These are phyloP conservation scores for Pseudopithomyces maydicus DNA, from an alignment of 2,329 filamentous ascomycete species.

Conservation along the genomic window DNA sequence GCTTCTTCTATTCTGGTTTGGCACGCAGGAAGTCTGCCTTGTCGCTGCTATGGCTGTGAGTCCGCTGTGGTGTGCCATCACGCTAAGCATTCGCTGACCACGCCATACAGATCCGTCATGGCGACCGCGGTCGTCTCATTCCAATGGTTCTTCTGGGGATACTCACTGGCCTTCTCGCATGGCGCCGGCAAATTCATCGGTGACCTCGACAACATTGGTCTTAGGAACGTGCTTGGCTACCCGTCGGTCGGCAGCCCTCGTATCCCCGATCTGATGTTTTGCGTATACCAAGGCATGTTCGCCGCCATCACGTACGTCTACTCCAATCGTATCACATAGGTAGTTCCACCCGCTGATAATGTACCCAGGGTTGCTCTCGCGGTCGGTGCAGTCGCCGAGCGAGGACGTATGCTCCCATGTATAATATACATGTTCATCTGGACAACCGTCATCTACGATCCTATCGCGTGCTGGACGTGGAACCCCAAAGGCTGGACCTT, in stretches of 20 bases:
- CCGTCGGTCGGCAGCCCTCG: conserved; percentile 75
- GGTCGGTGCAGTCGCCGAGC: conserved; percentile 82
- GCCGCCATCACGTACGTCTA: conserved; percentile 78
- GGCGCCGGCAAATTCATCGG: conserved; percentile 77
- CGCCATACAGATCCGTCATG: conserved; percentile 65
- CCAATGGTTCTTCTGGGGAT: conserved; percentile 97
- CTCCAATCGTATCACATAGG: neutral
- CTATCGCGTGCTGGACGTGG: conserved; percentile 96
- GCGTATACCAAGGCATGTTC: conserved; percentile 88
- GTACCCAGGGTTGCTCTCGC: conserved; percentile 81
- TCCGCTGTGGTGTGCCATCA: neutral
- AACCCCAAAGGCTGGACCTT: conserved; percentile 81
- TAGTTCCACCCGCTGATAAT: conserved; percentile 11
- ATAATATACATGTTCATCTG: conserved; percentile 94
- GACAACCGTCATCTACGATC: conserved; percentile 88
- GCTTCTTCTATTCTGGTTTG: conserved; percentile 92
- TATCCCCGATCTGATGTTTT: conserved; percentile 84
- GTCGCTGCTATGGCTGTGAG: conserved; percentile 75
- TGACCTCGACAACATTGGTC: conserved; percentile 77
- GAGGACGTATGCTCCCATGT: conserved; percentile 85
- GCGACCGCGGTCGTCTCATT: conserved; percentile 79
- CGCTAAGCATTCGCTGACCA: neutral
- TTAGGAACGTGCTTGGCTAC: conserved; percentile 73
- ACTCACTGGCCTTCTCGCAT: conserved; percentile 82
- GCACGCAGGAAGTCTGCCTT: conserved; percentile 88